These are phyloP conservation scores for Pseudonectria buxi DNA, from an alignment of 2,329 filamentous ascomycete species.

Conservation along the genomic window DNA sequence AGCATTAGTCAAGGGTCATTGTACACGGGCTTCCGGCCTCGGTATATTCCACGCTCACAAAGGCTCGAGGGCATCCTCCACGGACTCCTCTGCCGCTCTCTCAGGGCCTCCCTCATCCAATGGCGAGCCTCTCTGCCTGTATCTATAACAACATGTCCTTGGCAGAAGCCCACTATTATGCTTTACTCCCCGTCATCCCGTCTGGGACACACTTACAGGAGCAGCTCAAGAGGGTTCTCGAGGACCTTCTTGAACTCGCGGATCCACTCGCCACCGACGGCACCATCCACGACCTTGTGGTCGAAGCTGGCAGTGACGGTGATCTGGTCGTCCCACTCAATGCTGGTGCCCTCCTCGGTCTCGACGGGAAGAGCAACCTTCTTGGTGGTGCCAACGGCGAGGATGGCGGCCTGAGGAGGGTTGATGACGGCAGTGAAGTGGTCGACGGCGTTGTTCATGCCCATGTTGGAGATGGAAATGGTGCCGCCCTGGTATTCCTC, in stretches of 20 bases:
- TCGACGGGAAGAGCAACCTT: slow-evolving; percentile 89
- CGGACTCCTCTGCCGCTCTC: slow-evolving; percentile 6
- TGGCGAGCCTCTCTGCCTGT: slow-evolving; percentile 6
- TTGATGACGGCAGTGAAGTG: slow-evolving; percentile 99
- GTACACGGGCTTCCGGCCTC: slow-evolving; percentile 32
- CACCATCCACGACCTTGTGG: slow-evolving; percentile 97
- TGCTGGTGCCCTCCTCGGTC: slow-evolving; percentile 69
- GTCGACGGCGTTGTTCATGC: slow-evolving; percentile 96
- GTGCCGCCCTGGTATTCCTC: slow-evolving; percentile 99
- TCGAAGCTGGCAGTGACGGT: slow-evolving; percentile 92
- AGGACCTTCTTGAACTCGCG: slow-evolving; percentile 94
- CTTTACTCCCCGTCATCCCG: slow-evolving; percentile 1
- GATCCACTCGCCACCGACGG: slow-evolving; percentile 94
- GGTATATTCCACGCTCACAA: slow-evolving; percentile 12
- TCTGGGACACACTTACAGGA: slow-evolving; percentile 56
- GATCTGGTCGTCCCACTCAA: slow-evolving; percentile 97
- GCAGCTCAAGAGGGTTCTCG: slow-evolving; percentile 92
- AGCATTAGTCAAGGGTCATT: slow-evolving; percentile 37
- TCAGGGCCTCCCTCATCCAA: slow-evolving; percentile 9
- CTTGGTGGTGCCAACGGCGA: slow-evolving; percentile 89
- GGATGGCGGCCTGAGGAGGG: slow-evolving; percentile 91
- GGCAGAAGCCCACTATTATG: slow-evolving; percentile 1
- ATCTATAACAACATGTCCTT: slow-evolving; percentile 19
- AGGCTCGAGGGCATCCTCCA: slow-evolving; percentile 7
- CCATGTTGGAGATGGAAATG: slow-evolving; percentile 99